phyloP scores from a whole-genome alignment of 208 protist species.

The Trypanosoma congolense region DNA sequence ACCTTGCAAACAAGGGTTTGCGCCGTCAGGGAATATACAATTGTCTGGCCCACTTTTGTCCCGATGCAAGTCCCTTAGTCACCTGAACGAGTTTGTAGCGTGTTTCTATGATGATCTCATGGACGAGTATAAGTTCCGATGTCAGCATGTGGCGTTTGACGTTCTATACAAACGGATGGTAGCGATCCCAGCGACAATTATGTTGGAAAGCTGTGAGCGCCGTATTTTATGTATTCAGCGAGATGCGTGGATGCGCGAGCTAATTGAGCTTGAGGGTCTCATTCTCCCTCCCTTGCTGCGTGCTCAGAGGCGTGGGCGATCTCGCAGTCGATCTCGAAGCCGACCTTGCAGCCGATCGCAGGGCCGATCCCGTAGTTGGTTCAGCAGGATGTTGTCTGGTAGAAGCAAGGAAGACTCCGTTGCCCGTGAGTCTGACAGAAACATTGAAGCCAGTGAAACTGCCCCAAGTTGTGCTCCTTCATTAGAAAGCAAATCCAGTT shows the following conservation, averaged over 20 bases:
- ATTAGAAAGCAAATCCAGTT: too few relatives aligned
- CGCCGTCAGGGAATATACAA: background rate
- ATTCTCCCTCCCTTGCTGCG: constrained; percentile 13
- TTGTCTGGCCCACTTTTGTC: constrained; percentile 1
- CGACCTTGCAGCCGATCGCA: too few relatives aligned
- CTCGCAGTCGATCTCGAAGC: too few relatives aligned
- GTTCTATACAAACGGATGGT: constrained; percentile 43
- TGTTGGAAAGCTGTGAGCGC: constrained; percentile 45
- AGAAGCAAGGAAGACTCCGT: background rate
- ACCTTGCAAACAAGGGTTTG: too few relatives aligned
- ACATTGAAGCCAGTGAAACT: too few relatives aligned
- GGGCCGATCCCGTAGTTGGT: background rate
- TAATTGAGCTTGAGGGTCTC: constrained; percentile 54
- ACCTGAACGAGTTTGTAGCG: constrained; percentile 22
- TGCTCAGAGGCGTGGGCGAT: background rate
- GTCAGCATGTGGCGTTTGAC: constrained; percentile 49
- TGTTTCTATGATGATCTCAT: constrained; percentile 26
- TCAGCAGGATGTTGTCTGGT: too few relatives aligned
- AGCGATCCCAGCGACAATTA: constrained; percentile 27
- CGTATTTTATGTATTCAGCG: constrained; percentile 58
- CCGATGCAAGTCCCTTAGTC: background rate
- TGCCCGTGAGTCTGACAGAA: background rate
- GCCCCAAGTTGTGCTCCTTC: too few relatives aligned
- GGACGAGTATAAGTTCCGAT: constrained; percentile 24
- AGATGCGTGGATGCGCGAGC: constrained; percentile 49